Percentiles rank a stretch among this genome's conserved stretches.
Evolutionary conservation across 768 basidiomycete species (phyloP).

Genomic region (Rhizopogon rudus): DNA sequence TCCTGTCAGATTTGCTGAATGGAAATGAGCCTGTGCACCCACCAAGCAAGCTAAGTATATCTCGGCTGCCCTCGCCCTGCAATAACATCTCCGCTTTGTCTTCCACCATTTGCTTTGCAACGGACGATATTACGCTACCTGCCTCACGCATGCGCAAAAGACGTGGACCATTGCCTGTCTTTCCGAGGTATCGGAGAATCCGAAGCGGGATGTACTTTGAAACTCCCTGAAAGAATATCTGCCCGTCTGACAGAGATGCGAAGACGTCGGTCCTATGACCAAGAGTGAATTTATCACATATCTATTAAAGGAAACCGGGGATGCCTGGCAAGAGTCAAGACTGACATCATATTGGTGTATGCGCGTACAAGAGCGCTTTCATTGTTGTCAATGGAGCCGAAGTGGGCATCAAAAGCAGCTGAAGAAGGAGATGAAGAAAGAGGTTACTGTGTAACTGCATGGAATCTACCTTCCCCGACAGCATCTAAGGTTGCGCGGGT

Average conservation of each 20-base stretch:
- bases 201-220: conserved; percentile 23
- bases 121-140: background rate
- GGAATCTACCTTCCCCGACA: conserved; percentile 39
- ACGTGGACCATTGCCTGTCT: conserved; percentile 19
- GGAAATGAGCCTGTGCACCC: background rate
- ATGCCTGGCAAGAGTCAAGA: background rate
- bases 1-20: background rate
- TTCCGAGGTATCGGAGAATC: conserved; percentile 30
- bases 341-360: conserved; percentile 4
- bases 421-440: background rate
- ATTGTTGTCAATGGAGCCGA: conserved; percentile 30
- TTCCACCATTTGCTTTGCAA: conserved; percentile 7
- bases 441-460: background rate
- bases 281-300: background rate
- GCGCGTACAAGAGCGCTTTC: conserved; percentile 2
- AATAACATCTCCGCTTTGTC: conserved; percentile 10
- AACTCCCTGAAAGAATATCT: conserved; percentile 28
- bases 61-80: conserved; percentile 1
- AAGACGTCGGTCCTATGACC: conserved; percentile 3
- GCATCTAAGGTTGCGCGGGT: conserved; percentile 46
- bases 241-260: conserved; percentile 4
- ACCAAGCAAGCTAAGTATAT: conserved; percentile 34
- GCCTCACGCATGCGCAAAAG: conserved; percentile 3
- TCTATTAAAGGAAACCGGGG: background rate
- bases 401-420: conserved; percentile 49